Base-by-base conservation (phyloP, 179 eudicot species). In the Silene coronaria region DNA sequence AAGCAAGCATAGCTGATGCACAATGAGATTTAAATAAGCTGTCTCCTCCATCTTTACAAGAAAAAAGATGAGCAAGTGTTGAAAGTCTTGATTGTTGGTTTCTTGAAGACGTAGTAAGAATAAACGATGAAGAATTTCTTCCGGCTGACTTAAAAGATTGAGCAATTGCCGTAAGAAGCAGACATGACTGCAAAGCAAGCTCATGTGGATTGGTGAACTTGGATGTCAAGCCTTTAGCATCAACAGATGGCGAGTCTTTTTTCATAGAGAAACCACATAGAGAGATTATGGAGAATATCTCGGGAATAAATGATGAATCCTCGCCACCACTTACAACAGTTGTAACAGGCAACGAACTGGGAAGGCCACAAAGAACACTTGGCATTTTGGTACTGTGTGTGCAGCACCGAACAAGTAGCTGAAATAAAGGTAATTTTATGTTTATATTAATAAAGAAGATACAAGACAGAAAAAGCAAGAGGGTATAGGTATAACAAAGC, bases 321-420 rank as follows among this genome's bases (percentile, higher is more conserved):
- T 89, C 99, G 70, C 98, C 96, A 21, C 99, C 99, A 81, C 92
- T 96, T 75, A 96, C 98, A 76, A 88, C 84, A 51, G 97, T 93
- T 22, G 90, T 87, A 77, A 78, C 90, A 63, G 99, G 98, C 80
- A 93, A 84, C 64, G 97, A 87, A 81, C 89, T 96, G 53, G 99
- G 96, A 70, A 91, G 82, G 75, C 99, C 96, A 83, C 99, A 96
- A 32, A 96, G 88, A 67, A 89, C 82, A 73, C 80, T 83, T 12
- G 89, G 80, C 78, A 91, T 75, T 74, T 83, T 69, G 78, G 85
- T 89, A 82, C 82, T 91, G 74, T 84, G 87, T 80, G 88, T 79
- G 85, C 93, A 91, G 80, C 92, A 91, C 85, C 99, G 87, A 69
- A 90, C 68, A 75, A 93, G 80, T 26, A 93, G 84, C 99, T 96